Percentiles rank a stretch among this genome's conserved stretches.
These are phyloP conservation scores for Pleurotus tuber-regium DNA, from an alignment of 768 basidiomycete genomes.

Conservation along the genomic window DNA sequence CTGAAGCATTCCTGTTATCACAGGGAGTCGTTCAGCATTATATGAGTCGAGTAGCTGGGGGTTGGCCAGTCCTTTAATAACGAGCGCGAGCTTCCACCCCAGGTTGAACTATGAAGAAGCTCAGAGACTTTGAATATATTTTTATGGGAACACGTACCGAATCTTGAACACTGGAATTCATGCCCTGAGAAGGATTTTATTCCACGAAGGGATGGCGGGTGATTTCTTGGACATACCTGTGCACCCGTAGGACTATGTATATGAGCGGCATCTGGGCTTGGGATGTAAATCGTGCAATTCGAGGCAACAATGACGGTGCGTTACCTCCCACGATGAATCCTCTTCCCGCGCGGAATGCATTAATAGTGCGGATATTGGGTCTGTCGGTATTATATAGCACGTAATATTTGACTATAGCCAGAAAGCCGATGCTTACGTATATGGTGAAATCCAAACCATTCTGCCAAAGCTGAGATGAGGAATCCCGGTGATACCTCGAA, in stretches of 20 bases:
- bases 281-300: not conserved
- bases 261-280: constrained; percentile 39
- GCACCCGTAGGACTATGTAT: constrained; percentile 34
- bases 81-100: constrained; percentile 28
- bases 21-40: constrained; percentile 24
- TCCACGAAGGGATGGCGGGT: too few species aligned
- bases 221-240: constrained; percentile 17
- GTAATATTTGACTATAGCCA: too few species aligned
- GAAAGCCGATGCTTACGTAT: constrained; percentile 13
- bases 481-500: constrained; percentile 22
- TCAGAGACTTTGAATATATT: too few species aligned
- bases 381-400: too few species aligned
- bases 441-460: constrained; percentile 19
- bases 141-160: too few species aligned
- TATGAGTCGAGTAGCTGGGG: constrained; percentile 23
- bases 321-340: constrained; percentile 45
- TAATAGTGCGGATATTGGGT: constrained; percentile 43
- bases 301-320: not conserved
- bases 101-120: constrained; percentile 23
- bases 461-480: constrained; percentile 29
- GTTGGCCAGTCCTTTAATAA: constrained; percentile 16
- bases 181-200: constrained; percentile 26
- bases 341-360: constrained; percentile 36
- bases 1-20: constrained; percentile 27
- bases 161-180: constrained; percentile 33